Evolutionary conservation across 495 filamentous ascomycete genomes (phyloP).

Genomic region (Penicillium canescens): DNA sequence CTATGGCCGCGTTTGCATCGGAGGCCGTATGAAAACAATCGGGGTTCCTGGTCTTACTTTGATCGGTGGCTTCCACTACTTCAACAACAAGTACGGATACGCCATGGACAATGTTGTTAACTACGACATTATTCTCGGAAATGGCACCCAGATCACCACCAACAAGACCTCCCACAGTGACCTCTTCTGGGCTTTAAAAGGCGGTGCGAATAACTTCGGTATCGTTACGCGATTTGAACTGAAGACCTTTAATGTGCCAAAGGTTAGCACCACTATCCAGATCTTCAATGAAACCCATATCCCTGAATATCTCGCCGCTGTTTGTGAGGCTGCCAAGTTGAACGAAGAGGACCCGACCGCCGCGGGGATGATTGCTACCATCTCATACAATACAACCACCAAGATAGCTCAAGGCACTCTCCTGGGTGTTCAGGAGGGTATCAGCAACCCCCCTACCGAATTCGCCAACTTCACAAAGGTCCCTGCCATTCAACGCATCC

Average conservation of each 20-base stretch:
- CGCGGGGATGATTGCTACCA: conserved; percentile 21
- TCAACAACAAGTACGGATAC: conserved; percentile 42
- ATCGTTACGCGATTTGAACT: conserved; percentile 48
- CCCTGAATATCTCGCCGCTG: conserved; percentile 18
- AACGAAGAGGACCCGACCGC: conserved; percentile 21
- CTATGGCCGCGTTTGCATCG: conserved; percentile 32
- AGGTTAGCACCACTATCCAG: conserved; percentile 34
- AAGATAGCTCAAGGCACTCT: conserved; percentile 12
- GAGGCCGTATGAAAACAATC: conserved; percentile 38
- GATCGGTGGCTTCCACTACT: conserved; percentile 41
- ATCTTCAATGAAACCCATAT: conserved; percentile 32
- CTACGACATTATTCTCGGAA: conserved; percentile 32
- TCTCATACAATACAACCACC: conserved; percentile 25
- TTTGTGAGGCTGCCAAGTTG: conserved; percentile 15
- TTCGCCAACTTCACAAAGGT: conserved; percentile 30
- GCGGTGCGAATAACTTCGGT: conserved; percentile 44
- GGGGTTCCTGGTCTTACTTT: conserved; percentile 39
- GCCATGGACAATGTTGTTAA: conserved; percentile 41
- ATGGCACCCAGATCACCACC: conserved; percentile 28
- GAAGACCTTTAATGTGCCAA: conserved; percentile 41
- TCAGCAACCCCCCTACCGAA: conserved; percentile 25
- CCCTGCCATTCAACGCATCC: conserved; percentile 12
- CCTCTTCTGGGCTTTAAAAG: conserved; percentile 42
- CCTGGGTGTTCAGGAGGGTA: conserved; percentile 30
- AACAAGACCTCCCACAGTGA: conserved; percentile 22